A percentile compares a stretch with the other conserved stretches of the same genome.
phyloP scores from a whole-genome alignment of 305 asterid species.

The Striga hermonthica region DNA sequence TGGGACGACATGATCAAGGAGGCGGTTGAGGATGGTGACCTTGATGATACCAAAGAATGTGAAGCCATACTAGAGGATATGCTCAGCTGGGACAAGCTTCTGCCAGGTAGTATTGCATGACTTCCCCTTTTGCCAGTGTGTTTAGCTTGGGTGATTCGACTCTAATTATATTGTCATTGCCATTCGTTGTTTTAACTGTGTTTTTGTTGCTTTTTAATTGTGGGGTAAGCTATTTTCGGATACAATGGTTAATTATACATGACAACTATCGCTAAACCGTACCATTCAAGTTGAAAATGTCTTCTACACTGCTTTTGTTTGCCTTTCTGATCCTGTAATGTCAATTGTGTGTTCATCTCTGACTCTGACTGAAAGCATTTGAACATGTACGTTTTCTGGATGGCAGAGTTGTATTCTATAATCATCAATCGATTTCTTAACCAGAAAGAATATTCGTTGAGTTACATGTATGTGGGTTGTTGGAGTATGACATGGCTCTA shows the following conservation, averaged over 20 bases:
- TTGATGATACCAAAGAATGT: constrained; percentile 67
- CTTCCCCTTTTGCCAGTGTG: constrained; percentile 11
- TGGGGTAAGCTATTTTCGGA: constrained; percentile 15
- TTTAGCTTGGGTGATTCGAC: constrained; percentile 15
- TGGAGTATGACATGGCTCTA: constrained; percentile 25
- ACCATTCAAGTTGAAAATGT: constrained; percentile 1
- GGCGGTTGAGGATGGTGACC: constrained; percentile 56
- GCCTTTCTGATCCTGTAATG: constrained; percentile 7
- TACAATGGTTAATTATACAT: constrained; percentile 5
- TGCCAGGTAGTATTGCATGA: constrained; percentile 58
- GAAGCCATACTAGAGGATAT: constrained; percentile 81
- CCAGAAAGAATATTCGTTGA: constrained; percentile 13
- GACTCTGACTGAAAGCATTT: neutral
- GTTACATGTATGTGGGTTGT: constrained; percentile 18
- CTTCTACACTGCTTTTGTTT: constrained; percentile 6
- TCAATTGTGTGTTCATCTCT: neutral
- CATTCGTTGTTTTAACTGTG: neutral
- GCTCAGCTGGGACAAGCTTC: constrained; percentile 77
- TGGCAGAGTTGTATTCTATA: neutral
- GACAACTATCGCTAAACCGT: constrained; percentile 14
- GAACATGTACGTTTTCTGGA: neutral
- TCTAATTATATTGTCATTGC: neutral
- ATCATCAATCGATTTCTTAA: neutral
- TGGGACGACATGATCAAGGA: constrained; percentile 83
- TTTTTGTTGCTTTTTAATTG: constrained; percentile 7